Percentiles rank a stretch among this genome's conserved stretches.
Evolutionary conservation across 331 rosid genomes (phyloP).

Genomic region (Phaseolus coccineus): DNA sequence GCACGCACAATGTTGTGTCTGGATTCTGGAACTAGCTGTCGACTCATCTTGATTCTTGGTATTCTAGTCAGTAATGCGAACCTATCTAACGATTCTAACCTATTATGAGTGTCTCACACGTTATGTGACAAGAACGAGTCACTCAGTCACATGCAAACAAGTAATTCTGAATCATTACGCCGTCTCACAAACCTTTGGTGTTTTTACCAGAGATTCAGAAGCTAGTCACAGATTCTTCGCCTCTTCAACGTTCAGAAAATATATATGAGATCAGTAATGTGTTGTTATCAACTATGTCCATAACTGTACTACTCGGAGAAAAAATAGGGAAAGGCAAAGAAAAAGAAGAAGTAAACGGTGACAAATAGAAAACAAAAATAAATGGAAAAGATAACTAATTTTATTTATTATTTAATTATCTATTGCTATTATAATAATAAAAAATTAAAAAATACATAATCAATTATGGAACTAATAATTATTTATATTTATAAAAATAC

Average conservation of each 20-base stretch:
- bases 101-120: constrained; percentile 9
- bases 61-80: constrained; percentile 12
- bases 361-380: too few species aligned
- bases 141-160: constrained; percentile 23
- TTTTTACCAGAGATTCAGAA: background rate
- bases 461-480: too few species aligned
- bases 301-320: background rate
- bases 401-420: too few species aligned
- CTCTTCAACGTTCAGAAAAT: background rate
- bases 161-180: background rate
- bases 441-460: too few species aligned
- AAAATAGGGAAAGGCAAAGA: too few species aligned
- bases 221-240: background rate
- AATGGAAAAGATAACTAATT: too few species aligned
- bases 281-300: background rate
- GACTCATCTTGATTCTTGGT: constrained; percentile 27
- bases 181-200: background rate
- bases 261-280: background rate
- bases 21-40: constrained; percentile 17
- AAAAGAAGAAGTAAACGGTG: too few species aligned
- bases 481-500: too few species aligned
- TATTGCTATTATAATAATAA: too few species aligned
- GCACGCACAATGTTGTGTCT: constrained; percentile 27
- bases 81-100: constrained; percentile 18
- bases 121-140: constrained; percentile 27